Base-by-base conservation (phyloP, 208 protist species). In the Endotrypanum monterogeii region DNA sequence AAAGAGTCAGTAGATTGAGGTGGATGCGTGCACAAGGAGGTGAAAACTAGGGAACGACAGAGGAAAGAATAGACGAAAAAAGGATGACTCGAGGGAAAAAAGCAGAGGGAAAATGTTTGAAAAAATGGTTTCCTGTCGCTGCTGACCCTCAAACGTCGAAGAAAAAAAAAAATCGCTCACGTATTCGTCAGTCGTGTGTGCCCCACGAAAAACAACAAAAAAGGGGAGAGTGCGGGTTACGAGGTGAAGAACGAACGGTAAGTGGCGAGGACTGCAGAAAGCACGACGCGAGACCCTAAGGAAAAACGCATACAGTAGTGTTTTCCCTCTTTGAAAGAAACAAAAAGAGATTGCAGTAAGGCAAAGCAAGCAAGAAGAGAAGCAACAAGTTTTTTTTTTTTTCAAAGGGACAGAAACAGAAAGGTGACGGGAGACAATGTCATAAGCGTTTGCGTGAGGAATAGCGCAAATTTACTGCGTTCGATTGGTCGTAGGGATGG, bases 291-390 rank as follows among this genome's bases (percentile, higher is more conserved):
- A n/a, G n/a, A n/a, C n/a, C n/a, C n/a, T n/a, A n/a, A n/a, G n/a
- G n/a, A 57, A 4, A 57, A 7, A 57, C 54, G n/a, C 57, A 62
- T 30, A 62, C 57, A 62, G 2, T 16, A n/a, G 28, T 12, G 4
- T n/a, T 16, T 23, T 52, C 54, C 39, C 18, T 48, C 61, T 68
- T 39, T 5, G 52, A 51, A 50, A 61, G 56, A 67, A 5, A 70
- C 7, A 60, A 32, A 70, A 55, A 32, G 50, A 32, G 37, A 30
- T 65, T 23, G 23, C 5, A 25, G 37, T 32, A 30, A 37, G 46
- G 20, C 14, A 32, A 41, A 3, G 14, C 20, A 65, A 65, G 32
- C 32, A 44, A 32, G 16, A 25, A 11, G 35, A 48, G 12, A 48
- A 48, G 44, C 5, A 48, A 48, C 5, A 14, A 48, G 44, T 11